Conservation (phyloP, 129 eudicot species). For the Lactuca saligna region DNA sequence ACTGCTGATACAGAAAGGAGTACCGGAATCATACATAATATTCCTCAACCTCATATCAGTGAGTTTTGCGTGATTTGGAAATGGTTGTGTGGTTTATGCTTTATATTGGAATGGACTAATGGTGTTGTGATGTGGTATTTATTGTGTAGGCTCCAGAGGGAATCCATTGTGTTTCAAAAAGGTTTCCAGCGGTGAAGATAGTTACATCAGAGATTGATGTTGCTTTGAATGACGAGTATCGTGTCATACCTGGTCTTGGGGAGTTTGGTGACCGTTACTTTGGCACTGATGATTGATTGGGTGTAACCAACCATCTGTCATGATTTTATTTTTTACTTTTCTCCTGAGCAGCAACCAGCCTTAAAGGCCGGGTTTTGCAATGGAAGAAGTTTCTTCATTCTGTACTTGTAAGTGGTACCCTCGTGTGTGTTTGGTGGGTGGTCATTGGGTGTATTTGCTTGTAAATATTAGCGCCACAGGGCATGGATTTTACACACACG, state of each 20-base stretch:
- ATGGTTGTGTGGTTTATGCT: no score
- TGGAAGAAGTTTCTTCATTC: conserved; percentile 14
- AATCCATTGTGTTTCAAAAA: conserved; percentile 78
- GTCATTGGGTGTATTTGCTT: conserved; percentile 4
- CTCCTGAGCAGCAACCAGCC: neutral
- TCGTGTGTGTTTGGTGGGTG: conserved; percentile 16
- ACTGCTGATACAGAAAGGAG: conserved; percentile 90
- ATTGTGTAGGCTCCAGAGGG: conserved; percentile 84
- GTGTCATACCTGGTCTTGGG: conserved; percentile 97
- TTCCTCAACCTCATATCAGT: conserved; percentile 95
- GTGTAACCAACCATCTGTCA: conserved; percentile 15
- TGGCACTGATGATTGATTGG: conserved; percentile 54
- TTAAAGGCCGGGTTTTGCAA: neutral
- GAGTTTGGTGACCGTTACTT: conserved; percentile 98
- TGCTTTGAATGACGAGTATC: conserved; percentile 76
- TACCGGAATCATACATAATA: conserved; percentile 88
- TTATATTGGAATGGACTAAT: no score
- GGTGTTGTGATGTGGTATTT: no score
- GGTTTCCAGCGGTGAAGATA: conserved; percentile 81
- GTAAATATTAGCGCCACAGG: conserved; percentile 22
- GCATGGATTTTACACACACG: conserved; percentile 11
- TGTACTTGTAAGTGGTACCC: conserved; percentile 7
- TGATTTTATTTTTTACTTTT: neutral
- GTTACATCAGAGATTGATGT: conserved; percentile 95
- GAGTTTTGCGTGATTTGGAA: conserved; percentile 24